Evolutionary conservation across 2,329 filamentous ascomycete species (phyloP).

Genomic region (Neopestalotiopsis sp.): DNA sequence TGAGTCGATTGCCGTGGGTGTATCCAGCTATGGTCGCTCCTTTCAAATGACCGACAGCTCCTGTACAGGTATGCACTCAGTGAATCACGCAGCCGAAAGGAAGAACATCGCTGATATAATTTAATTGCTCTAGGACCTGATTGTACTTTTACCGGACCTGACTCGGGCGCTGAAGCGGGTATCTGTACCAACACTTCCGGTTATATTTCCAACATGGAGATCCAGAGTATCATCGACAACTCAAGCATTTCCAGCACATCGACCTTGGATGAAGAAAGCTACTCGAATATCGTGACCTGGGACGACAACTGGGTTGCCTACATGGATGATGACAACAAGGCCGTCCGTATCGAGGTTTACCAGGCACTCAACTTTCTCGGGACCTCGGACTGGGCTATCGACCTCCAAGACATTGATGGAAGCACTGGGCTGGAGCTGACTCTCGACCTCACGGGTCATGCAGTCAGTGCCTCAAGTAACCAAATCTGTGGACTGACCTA

Average conservation of each 20-base stretch:
- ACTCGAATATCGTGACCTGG: too few species aligned
- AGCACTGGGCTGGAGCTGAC: too few species aligned
- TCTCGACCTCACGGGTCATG: too few species aligned
- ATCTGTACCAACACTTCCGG: conserved; percentile 12
- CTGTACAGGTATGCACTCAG: too few species aligned
- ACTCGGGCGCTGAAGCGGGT: background rate
- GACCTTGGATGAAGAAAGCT: too few species aligned
- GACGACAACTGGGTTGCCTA: conserved; percentile 35
- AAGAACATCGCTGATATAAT: too few species aligned
- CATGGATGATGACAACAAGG: conserved; percentile 32
- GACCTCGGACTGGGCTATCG: conserved; percentile 41
- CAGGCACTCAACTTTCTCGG: conserved; percentile 36
- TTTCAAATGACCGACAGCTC: conserved; percentile 37
- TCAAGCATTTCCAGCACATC: too few species aligned
- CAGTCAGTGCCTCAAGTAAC: too few species aligned
- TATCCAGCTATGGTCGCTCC: conserved; percentile 39
- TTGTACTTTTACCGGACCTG: conserved; percentile 20
- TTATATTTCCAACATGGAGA: conserved; percentile 31
- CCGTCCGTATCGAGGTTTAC: conserved; percentile 24
- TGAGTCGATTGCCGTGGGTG: conserved; percentile 38
- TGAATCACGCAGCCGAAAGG: too few species aligned
- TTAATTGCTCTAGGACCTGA: conserved; percentile 35
- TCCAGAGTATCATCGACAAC: conserved; percentile 31
- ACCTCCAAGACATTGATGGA: conserved; percentile 18
- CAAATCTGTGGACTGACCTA: too few species aligned